Evolutionary conservation across 2,329 filamentous ascomycete species (phyloP), one percentile per base, ranked within the genome.

Genomic region (Amauroascus verrucosus): DNA sequence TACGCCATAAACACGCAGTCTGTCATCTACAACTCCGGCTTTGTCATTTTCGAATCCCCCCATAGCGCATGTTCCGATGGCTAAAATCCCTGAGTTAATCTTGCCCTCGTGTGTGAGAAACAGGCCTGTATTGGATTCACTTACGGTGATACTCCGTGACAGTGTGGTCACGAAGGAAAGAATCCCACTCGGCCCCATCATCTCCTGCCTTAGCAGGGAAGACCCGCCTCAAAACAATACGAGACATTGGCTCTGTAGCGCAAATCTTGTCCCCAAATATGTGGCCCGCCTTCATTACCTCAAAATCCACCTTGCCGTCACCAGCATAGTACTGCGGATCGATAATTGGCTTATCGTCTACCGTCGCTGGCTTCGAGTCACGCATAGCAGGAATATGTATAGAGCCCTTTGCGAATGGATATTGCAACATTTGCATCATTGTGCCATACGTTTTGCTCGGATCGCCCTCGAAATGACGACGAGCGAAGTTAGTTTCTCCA

Each of bases 361-460:
- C 37, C 18, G 59, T 41, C 9, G 50, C 46, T 13, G 52, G 51
- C 11, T n/a, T 32, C 6, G 18, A 28, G 13, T 58, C 50, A 6
- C 14, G 18, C 47, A 38, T 49, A 6, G 47, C 6, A 16, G 53
- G 57, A 48, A 78, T 70, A 55, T 79, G 77, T 8, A 79, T 66
- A 1, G 67, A 72, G 0, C 77, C 77, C 2, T 68, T 64, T 0
- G 74, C 73, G 28, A 76, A 76, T 0, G 77, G 76, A 60, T 78
- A 77, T 55, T 78, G 75, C 1, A 79, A 62, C 54, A 77, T 73
- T 54, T 73, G 71, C 0, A 78, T 58, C 66, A 77, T 70, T 2
- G 76, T 7, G 66, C 16, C 74, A 53, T 78, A 77, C 52, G 69
- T 71, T 55, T 73, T 77, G 1, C 63, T 65, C 0, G 43, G 62